These are phyloP conservation scores for Trichoderma sp. DNA, from an alignment of 2,329 filamentous ascomycete genomes.

Conservation along the genomic window DNA sequence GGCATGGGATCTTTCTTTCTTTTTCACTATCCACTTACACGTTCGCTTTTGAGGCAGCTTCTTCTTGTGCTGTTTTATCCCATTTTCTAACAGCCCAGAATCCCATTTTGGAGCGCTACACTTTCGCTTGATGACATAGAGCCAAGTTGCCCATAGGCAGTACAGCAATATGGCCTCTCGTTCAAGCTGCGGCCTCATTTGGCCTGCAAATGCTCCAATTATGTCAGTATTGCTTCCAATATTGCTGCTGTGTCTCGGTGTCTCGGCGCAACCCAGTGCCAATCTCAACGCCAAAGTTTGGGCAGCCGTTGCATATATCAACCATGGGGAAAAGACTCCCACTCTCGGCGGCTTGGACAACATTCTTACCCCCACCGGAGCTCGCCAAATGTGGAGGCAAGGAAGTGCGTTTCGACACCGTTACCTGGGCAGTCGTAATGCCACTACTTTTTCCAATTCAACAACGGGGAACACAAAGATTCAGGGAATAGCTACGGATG, in stretches of 20 bases:
- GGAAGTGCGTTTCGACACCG: slow-evolving; percentile 52
- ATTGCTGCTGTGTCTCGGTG: slow-evolving; percentile 29
- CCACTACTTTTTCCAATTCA: slow-evolving; percentile 32
- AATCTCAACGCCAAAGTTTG: slow-evolving; percentile 46
- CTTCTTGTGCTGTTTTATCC: neutral
- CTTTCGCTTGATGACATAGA: neutral
- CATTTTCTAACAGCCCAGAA: neutral
- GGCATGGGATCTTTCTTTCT: neutral
- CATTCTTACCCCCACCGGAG: slow-evolving; percentile 54
- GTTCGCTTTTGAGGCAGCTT: neutral
- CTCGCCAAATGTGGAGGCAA: slow-evolving; percentile 53
- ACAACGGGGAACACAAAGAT: slow-evolving; percentile 41
- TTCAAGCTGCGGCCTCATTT: neutral
- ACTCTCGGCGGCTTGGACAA: slow-evolving; percentile 34
- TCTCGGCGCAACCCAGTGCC: slow-evolving; percentile 36
- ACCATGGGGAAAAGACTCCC: slow-evolving; percentile 58
- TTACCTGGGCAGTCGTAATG: slow-evolving; percentile 44
- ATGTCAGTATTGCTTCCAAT: slow-evolving; percentile 12
- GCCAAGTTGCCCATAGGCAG: neutral
- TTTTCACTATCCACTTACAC: neutral
- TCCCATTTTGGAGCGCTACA: neutral
- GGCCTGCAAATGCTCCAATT: slow-evolving; percentile 4
- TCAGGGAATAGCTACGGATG: slow-evolving; percentile 43
- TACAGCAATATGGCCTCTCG: slow-evolving; percentile 15
- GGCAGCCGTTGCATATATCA: slow-evolving; percentile 51